phyloP scores from a whole-genome alignment of 306 rosid species.

The Dryas drummondii region DNA sequence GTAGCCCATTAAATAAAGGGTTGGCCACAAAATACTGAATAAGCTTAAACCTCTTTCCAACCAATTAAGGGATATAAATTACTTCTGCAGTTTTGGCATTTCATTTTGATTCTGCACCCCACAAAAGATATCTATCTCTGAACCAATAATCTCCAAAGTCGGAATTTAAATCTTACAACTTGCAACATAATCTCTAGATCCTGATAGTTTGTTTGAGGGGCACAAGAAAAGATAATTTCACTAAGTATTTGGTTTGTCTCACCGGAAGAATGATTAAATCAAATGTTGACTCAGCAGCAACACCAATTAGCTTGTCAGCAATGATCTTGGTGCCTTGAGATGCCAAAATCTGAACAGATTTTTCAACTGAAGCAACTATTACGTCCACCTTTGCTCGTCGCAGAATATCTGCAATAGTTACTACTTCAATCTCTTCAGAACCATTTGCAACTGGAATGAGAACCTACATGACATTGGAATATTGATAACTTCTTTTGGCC shows the following conservation, averaged over 20 bases:
- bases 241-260: constrained; percentile 27
- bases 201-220: not conserved
- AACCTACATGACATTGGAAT: constrained; percentile 47
- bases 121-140: not conserved
- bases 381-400: constrained; percentile 90
- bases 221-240: constrained; percentile 13
- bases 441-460: constrained; percentile 90
- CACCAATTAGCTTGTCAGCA: constrained; percentile 69
- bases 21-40: not conserved
- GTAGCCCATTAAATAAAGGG: too few species aligned
- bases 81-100: not conserved
- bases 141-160: not conserved
- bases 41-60: not conserved
- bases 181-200: not conserved
- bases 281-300: constrained; percentile 63
- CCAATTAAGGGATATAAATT: not conserved
- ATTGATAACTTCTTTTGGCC: constrained; percentile 1
- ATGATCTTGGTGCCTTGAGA: constrained; percentile 73
- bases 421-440: constrained; percentile 86
- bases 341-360: constrained; percentile 53
- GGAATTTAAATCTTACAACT: not conserved
- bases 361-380: constrained; percentile 81
- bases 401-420: constrained; percentile 74
- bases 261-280: constrained; percentile 94
- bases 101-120: not conserved